phyloP scores from a whole-genome alignment of 768 basidiomycete species.

The Boletus vermiculosoides region DNA sequence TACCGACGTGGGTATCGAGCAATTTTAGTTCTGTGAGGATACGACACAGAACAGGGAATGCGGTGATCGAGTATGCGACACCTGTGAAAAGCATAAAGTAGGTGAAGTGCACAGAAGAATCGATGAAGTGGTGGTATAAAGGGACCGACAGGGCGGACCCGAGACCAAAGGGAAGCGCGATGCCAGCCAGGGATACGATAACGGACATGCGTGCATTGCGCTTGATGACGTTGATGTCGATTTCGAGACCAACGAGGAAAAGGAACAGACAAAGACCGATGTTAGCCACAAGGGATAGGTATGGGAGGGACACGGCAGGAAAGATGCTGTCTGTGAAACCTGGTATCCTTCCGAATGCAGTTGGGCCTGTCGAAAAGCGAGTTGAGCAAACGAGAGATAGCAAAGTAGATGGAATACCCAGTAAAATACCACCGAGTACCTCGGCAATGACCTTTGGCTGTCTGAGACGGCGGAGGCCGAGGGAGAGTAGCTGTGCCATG shows the following conservation, averaged over 20 bases:
- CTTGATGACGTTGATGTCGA: conserved; percentile 75
- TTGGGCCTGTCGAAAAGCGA: conserved; percentile 34
- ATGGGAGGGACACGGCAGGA: conserved; percentile 66
- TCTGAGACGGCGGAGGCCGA: conserved; percentile 66
- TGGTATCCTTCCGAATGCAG: conserved; percentile 77
- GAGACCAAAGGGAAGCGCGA: conserved; percentile 84
- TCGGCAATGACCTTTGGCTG: conserved; percentile 89
- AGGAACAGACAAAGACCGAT: conserved; percentile 88
- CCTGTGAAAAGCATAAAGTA: conserved; percentile 95
- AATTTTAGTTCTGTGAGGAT: conserved; percentile 90
- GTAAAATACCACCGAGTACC: conserved; percentile 85
- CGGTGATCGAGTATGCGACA: conserved; percentile 87
- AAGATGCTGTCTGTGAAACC: conserved; percentile 88
- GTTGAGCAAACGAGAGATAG: not conserved
- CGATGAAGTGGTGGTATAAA: conserved; percentile 47
- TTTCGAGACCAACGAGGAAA: conserved; percentile 92
- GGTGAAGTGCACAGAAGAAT: conserved; percentile 65
- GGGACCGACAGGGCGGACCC: conserved; percentile 74
- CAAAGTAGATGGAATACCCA: conserved; percentile 56
- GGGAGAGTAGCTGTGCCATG: conserved; percentile 73
- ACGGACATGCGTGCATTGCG: conserved; percentile 68
- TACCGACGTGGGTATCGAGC: conserved; percentile 87
- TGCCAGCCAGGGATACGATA: conserved; percentile 77
- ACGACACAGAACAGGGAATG: conserved; percentile 82
- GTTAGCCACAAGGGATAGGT: conserved; percentile 82